These are phyloP conservation scores for Boletus sp. DNA, from an alignment of 768 basidiomycete genomes.

Conservation along the genomic window DNA sequence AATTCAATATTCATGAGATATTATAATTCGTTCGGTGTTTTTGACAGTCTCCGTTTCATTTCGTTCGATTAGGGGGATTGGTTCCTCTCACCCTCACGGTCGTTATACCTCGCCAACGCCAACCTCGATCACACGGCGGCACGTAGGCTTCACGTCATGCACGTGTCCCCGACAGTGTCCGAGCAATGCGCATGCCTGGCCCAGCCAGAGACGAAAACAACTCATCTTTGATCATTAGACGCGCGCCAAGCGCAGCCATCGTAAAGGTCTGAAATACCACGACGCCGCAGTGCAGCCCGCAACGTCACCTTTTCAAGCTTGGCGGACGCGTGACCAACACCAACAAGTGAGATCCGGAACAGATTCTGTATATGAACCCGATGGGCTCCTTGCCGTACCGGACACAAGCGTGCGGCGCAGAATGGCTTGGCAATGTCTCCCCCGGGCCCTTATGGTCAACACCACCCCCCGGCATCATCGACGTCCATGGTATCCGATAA, in stretches of 20 bases:
- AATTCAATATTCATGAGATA: no score
- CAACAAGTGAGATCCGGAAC: conserved; percentile 8
- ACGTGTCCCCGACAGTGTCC: conserved; percentile 3
- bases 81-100: neutral
- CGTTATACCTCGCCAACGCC: neutral
- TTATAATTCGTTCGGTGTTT: no score
- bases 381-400: neutral
- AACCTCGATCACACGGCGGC: neutral
- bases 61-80: neutral
- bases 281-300: neutral
- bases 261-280: neutral
- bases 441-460: conserved; percentile 2
- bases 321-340: neutral
- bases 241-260: neutral
- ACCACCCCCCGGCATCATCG: conserved; percentile 11
- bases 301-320: conserved; percentile 6
- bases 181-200: neutral
- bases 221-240: conserved; percentile 1
- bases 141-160: neutral
- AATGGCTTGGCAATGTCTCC: neutral
- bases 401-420: neutral
- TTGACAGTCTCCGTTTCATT: neutral
- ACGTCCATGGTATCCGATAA: neutral
- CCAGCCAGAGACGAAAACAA: neutral
- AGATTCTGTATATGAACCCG: neutral